phyloP scores from a whole-genome alignment of 2,329 filamentous ascomycete genomes.

The Aureobasidium sp. region DNA sequence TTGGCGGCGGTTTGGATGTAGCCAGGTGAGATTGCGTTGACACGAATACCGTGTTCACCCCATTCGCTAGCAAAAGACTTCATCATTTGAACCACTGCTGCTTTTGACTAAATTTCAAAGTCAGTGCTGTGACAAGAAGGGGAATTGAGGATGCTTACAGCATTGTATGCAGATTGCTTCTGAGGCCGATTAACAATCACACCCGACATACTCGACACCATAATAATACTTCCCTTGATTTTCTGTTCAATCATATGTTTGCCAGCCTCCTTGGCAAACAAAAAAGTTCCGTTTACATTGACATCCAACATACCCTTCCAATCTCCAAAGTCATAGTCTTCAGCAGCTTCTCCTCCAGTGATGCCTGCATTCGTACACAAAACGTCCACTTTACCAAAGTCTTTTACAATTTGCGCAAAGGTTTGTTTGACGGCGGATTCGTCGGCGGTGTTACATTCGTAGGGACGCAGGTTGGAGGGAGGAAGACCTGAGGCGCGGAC shows the following conservation, averaged over 20 bases:
- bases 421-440: slow-evolving; percentile 29
- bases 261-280: slow-evolving; percentile 72
- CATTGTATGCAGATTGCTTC: slow-evolving; percentile 59
- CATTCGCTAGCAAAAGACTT: slow-evolving; percentile 23
- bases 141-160: slow-evolving; percentile 42
- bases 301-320: slow-evolving; percentile 84
- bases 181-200: slow-evolving; percentile 87
- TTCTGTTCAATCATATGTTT: slow-evolving; percentile 78
- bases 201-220: slow-evolving; percentile 88
- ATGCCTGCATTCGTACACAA: slow-evolving; percentile 35
- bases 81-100: slow-evolving; percentile 30
- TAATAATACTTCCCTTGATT: slow-evolving; percentile 64
- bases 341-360: slow-evolving; percentile 26
- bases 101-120: slow-evolving; percentile 18
- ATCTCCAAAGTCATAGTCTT: slow-evolving; percentile 25
- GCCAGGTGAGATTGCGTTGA: slow-evolving; percentile 24
- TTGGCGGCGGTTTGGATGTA: slow-evolving; percentile 26
- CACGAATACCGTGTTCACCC: slow-evolving; percentile 23
- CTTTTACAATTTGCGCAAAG: slow-evolving; percentile 23
- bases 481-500: slow-evolving; percentile 17
- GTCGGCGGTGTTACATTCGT: slow-evolving; percentile 31
- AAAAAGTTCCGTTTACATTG: slow-evolving; percentile 81
- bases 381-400: slow-evolving; percentile 31
- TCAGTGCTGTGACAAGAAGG: too few species aligned
- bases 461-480: slow-evolving; percentile 26